Percentiles rank a stretch among this genome's conserved stretches.
These are phyloP conservation scores for Aegle marmelos DNA, from an alignment of 345 rosid species.

Conservation along the genomic window DNA sequence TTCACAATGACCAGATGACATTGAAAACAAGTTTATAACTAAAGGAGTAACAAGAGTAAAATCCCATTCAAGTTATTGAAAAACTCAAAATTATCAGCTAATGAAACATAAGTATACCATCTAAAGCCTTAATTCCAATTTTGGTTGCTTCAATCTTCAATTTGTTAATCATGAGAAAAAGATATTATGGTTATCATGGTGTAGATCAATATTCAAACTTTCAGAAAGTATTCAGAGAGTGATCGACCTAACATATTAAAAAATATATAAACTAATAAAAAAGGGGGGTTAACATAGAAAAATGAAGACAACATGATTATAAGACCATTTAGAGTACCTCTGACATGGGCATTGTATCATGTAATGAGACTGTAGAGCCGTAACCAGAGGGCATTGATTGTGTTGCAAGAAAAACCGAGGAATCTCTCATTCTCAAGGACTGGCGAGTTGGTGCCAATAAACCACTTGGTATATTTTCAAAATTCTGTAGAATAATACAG, in stretches of 20 bases:
- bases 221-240: background rate
- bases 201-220: background rate
- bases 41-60: background rate
- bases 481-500: slow-evolving; percentile 22
- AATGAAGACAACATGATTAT: background rate
- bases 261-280: background rate
- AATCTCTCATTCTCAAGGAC: slow-evolving; percentile 20
- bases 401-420: slow-evolving; percentile 19
- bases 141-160: background rate
- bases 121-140: slow-evolving; percentile 7
- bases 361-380: slow-evolving; percentile 21
- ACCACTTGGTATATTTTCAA: slow-evolving; percentile 20
- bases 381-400: slow-evolving; percentile 27
- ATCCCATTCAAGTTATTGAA: background rate
- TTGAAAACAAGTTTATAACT: background rate
- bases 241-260: background rate
- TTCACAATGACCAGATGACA: background rate
- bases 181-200: background rate
- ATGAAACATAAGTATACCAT: slow-evolving; percentile 3
- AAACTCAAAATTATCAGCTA: background rate
- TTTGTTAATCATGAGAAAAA: background rate
- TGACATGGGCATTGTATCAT: slow-evolving; percentile 18
- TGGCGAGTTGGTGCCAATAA: slow-evolving; percentile 18
- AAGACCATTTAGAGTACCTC: slow-evolving; percentile 33
- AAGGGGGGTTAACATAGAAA: background rate